Conservation (phyloP, 768 basidiomycete genomes). For the Tricholoma furcatifolium region DNA sequence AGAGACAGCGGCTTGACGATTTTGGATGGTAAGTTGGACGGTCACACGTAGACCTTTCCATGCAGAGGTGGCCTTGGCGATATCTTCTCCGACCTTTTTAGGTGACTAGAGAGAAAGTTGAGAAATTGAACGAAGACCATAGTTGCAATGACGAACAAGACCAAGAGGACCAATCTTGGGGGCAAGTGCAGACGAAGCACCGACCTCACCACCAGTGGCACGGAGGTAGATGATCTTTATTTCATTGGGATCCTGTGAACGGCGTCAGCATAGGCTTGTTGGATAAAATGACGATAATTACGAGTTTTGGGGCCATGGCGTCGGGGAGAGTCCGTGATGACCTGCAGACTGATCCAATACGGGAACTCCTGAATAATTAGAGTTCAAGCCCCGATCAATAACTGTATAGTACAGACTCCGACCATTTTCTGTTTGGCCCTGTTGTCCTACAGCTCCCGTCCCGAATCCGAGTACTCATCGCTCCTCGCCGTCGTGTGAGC, state of each 20-base stretch:
- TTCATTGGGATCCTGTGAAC: constrained; percentile 86
- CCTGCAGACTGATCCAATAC: constrained; percentile 10
- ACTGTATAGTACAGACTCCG: constrained; percentile 51
- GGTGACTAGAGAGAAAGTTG: constrained; percentile 67
- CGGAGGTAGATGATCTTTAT: constrained; percentile 99
- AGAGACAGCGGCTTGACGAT: constrained; percentile 96
- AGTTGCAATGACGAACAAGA: constrained; percentile 63
- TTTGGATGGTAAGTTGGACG: constrained; percentile 98
- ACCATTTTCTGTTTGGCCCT: constrained; percentile 28
- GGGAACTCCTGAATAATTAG: constrained; percentile 32
- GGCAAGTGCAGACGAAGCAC: constrained; percentile 96
- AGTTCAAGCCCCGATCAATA: constrained; percentile 51
- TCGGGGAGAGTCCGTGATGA: constrained; percentile 26
- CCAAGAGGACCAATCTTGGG: constrained; percentile 99
- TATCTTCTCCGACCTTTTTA: constrained; percentile 99
- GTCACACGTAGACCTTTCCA: constrained; percentile 99
- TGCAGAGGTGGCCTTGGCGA: constrained; percentile 95
- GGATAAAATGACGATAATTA: constrained; percentile 31
- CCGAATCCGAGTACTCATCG: constrained; percentile 10
- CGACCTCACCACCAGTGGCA: constrained; percentile 98
- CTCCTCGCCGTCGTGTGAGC: constrained; percentile 10
- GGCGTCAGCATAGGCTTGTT: constrained; percentile 5
- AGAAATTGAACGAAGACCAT: constrained; percentile 17
- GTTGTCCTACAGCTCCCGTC: constrained; percentile 31
- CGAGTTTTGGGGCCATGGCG: constrained; percentile 80